Conservation (phyloP, 805 yeast genomes). For the Ogataea siamensis region DNA sequence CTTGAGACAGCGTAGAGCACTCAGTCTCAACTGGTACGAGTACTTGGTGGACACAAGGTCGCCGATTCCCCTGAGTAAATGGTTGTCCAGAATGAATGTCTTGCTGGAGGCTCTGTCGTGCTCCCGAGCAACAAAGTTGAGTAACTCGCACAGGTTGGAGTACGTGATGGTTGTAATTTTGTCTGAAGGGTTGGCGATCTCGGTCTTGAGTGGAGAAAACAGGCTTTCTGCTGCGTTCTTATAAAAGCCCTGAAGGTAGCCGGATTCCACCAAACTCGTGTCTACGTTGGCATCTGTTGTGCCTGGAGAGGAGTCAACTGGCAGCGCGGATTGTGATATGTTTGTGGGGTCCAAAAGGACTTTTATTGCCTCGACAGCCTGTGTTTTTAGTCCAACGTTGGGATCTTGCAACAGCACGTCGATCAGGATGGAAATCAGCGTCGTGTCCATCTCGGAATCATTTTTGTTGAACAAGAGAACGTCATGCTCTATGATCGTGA, state of each 20-base stretch:
- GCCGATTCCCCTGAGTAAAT: constrained; percentile 55
- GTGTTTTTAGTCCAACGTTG: constrained; percentile 72
- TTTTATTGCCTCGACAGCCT: constrained; percentile 80
- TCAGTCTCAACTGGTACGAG: constrained; percentile 55
- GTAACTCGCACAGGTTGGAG: constrained; percentile 59
- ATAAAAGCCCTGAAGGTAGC: constrained; percentile 61
- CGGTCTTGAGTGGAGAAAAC: constrained; percentile 27
- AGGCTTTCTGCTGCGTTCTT: constrained; percentile 36
- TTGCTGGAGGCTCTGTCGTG: constrained; percentile 60
- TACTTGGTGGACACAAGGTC: constrained; percentile 44
- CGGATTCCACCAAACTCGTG: constrained; percentile 7
- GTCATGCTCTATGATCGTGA: constrained; percentile 82
- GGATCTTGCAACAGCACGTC: constrained; percentile 60
- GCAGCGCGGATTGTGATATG: constrained; percentile 13
- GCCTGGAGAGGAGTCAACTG: constrained; percentile 17
- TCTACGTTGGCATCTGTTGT: constrained; percentile 14
- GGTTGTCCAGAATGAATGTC: constrained; percentile 59
- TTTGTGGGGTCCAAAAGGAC: constrained; percentile 61
- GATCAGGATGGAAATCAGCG: constrained; percentile 49
- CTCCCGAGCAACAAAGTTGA: constrained; percentile 62
- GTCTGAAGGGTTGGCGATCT: constrained; percentile 1
- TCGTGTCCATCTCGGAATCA: constrained; percentile 38
- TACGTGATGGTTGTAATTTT: constrained; percentile 20
- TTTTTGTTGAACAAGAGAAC: constrained; percentile 51
- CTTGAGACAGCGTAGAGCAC: constrained; percentile 69